Percentiles rank a stretch among this genome's conserved stretches.
phyloP scores from a whole-genome alignment of 352 stramenopile species.

The Globisporangium carolinianum region DNA sequence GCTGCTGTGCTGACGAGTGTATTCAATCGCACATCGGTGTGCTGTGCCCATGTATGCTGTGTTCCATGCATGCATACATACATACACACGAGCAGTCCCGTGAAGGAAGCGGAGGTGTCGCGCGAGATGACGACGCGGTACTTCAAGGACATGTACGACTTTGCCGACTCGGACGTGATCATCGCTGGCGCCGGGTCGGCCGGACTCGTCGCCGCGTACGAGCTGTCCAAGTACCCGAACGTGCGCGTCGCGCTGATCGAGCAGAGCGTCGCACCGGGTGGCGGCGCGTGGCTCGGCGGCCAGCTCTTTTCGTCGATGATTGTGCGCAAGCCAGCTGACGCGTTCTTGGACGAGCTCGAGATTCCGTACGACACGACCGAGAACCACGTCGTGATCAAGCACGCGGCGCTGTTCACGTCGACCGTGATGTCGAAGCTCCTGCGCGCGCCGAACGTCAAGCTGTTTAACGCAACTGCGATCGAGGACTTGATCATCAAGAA shows the following conservation, averaged over 20 bases:
- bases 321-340: slow-evolving; percentile 54
- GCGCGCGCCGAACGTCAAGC: slow-evolving; percentile 51
- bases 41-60: slow-evolving; percentile 7
- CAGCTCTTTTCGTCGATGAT: slow-evolving; percentile 69
- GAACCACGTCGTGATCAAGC: slow-evolving; percentile 62
- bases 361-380: slow-evolving; percentile 60
- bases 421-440: slow-evolving; percentile 60
- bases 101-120: slow-evolving; percentile 59
- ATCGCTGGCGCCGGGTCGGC: slow-evolving; percentile 55
- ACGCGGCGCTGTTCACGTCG: slow-evolving; percentile 57
- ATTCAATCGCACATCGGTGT: slow-evolving; percentile 1
- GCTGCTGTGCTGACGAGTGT: neutral
- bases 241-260: slow-evolving; percentile 57
- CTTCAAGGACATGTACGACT: slow-evolving; percentile 75
- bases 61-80: neutral
- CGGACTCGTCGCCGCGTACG: slow-evolving; percentile 48
- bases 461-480: slow-evolving; percentile 67
- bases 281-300: slow-evolving; percentile 50
- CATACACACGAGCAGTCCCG: slow-evolving; percentile 19
- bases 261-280: slow-evolving; percentile 47
- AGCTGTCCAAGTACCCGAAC: slow-evolving; percentile 54
- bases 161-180: slow-evolving; percentile 60
- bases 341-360: slow-evolving; percentile 58
- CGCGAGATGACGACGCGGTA: slow-evolving; percentile 67
- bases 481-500: slow-evolving; percentile 65